Evolutionary conservation across 345 rosid genomes (phyloP), one percentile per base, ranked within the genome.

Genomic region (Streptanthus diversifolius): DNA sequence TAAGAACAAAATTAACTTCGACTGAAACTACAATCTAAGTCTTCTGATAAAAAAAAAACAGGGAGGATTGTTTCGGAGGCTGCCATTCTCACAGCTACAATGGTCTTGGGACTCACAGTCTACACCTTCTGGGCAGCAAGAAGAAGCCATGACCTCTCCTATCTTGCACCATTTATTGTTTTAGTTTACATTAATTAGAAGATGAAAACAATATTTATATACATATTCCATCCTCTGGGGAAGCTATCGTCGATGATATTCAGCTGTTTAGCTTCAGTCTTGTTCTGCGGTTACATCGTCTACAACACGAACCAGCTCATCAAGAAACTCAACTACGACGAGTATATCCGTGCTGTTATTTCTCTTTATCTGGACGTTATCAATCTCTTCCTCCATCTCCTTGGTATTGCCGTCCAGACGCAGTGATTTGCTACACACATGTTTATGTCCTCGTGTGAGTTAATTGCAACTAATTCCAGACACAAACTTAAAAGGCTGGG

Each of bases 121-220:
- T 88, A 87, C 80, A 88, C 92, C n/a, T 87, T 84, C 79, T 87
- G 88, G 97, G 92, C 87, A 0, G 84, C 82, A 2, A 83, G 68
- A 68, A 87, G 80, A 78, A 90, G 90, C 30, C 66, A 81, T 18
- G 92, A 88, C 65, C 88, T 88, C 77, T 79, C 71, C 61, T 88
- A 87, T 40, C 89, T 88, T 13, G 97, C 77, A 11, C 95, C 89
- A n/a, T n/a, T n/a, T n/a, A n/a, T n/a, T n/a, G n/a, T n/a, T n/a
- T n/a, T n/a, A n/a, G n/a, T n/a, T n/a, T n/a, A n/a, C 39, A 4
- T 32, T 32, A 15, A 15, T 3, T 8, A 1, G 27, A 1, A n/a
- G 3, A 22, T 48, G 4, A 8, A 29, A 29, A 9, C 5, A 30
- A 17, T 6, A 47, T 22, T 12, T 24, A 30, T 51, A 8, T 22